These are phyloP conservation scores for Purshia tridentata DNA, from an alignment of 306 rosid genomes.

Conservation along the genomic window DNA sequence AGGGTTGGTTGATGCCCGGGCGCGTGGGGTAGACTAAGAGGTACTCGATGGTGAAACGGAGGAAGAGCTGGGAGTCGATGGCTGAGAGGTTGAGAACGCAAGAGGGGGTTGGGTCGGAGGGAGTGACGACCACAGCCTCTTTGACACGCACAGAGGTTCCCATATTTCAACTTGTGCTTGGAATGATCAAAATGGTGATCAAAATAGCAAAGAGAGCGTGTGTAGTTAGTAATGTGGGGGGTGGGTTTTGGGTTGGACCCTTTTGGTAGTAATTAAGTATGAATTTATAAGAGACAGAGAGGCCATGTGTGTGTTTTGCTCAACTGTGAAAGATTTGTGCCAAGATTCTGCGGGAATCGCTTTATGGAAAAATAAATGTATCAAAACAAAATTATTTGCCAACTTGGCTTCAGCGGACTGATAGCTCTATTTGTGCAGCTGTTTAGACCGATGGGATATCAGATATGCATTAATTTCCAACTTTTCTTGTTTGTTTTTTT, in stretches of 20 bases:
- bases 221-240: background rate
- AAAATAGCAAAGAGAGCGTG: too few species aligned
- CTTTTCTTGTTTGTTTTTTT: too few species aligned
- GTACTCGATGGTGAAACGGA: slow-evolving; percentile 84
- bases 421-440: slow-evolving; percentile 8
- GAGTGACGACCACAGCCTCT: slow-evolving; percentile 54
- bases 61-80: slow-evolving; percentile 82
- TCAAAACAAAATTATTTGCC: slow-evolving; percentile 51
- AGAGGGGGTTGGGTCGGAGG: slow-evolving; percentile 67
- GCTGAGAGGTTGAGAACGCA: slow-evolving; percentile 60
- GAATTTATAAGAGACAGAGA: slow-evolving; percentile 16
- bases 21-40: slow-evolving; percentile 51
- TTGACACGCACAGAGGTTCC: slow-evolving; percentile 53
- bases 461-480: too few species aligned
- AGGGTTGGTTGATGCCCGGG: slow-evolving; percentile 27
- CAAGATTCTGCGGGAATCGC: slow-evolving; percentile 69
- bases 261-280: background rate
- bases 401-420: slow-evolving; percentile 31
- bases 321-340: slow-evolving; percentile 68
- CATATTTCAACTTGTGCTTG: slow-evolving; percentile 27
- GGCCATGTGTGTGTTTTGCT: slow-evolving; percentile 43
- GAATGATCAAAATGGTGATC: background rate
- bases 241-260: background rate
- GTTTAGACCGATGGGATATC: background rate
- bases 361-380: slow-evolving; percentile 50